A percentile compares a stretch with the other conserved stretches of the same genome.
Evolutionary conservation across 352 stramenopile genomes (phyloP).

Genomic region (Pythium apleroticum): DNA sequence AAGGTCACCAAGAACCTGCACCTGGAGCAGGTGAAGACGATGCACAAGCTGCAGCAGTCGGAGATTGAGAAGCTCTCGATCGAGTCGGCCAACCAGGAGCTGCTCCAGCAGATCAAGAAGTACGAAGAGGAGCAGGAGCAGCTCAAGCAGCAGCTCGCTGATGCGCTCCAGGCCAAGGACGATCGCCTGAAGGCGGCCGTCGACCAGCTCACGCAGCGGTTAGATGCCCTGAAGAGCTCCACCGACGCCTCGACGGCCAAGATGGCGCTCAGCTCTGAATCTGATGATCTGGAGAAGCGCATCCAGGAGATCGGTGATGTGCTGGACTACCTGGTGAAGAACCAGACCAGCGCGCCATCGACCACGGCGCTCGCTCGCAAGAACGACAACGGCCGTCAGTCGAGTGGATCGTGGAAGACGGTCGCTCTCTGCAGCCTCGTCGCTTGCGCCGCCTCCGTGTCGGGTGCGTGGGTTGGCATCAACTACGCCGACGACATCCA

Average conservation of each 20-base stretch:
- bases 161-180: slow-evolving; percentile 18
- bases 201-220: slow-evolving; percentile 14
- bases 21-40: slow-evolving; percentile 37
- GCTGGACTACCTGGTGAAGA: slow-evolving; percentile 24
- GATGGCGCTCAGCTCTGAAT: slow-evolving; percentile 13
- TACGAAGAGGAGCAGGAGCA: slow-evolving; percentile 38
- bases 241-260: slow-evolving; percentile 12
- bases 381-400: slow-evolving; percentile 7
- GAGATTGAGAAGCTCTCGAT: slow-evolving; percentile 39
- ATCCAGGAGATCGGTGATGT: slow-evolving; percentile 23
- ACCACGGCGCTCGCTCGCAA: neutral
- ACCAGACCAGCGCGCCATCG: neutral
- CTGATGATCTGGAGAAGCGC: slow-evolving; percentile 23
- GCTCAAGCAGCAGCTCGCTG: slow-evolving; percentile 31
- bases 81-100: slow-evolving; percentile 32
- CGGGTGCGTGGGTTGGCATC: slow-evolving; percentile 22
- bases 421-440: slow-evolving; percentile 19
- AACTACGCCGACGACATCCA: slow-evolving; percentile 15
- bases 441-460: slow-evolving; percentile 15
- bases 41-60: slow-evolving; percentile 33
- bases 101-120: slow-evolving; percentile 31
- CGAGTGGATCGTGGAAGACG: slow-evolving; percentile 24
- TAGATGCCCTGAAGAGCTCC: slow-evolving; percentile 18
- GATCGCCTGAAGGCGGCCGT: slow-evolving; percentile 11
- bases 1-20: slow-evolving; percentile 37